phyloP scores from a whole-genome alignment of 2,329 filamentous ascomycete species.

The Fusarium stilboides region DNA sequence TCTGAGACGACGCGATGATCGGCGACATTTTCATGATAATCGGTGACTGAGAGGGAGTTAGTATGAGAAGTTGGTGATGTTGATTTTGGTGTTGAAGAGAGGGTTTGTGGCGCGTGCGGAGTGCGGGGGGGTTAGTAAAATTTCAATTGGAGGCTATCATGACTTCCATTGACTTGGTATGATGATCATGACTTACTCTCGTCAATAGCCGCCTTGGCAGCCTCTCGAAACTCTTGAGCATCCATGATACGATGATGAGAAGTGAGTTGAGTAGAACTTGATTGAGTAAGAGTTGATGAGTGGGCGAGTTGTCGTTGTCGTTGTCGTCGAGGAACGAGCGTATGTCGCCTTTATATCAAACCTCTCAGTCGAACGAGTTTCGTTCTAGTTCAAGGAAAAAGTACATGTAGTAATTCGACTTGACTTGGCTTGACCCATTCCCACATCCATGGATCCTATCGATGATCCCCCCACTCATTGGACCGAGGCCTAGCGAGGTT shows the following conservation, averaged over 20 bases:
- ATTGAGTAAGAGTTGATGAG: neutral
- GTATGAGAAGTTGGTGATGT: neutral
- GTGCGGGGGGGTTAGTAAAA: constrained; percentile 3
- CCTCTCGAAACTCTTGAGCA: constrained; percentile 81
- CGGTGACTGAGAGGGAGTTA: constrained; percentile 71
- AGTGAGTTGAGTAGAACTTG: neutral
- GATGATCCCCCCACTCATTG: no score
- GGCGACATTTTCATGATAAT: constrained; percentile 84
- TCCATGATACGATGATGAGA: constrained; percentile 74
- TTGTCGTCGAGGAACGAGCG: no score
- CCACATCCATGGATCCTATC: no score
- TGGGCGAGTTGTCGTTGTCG: no score
- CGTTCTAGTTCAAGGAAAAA: no score
- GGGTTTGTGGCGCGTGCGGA: constrained; percentile 13
- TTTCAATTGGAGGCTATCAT: constrained; percentile 1
- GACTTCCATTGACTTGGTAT: constrained; percentile 52
- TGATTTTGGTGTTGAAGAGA: neutral
- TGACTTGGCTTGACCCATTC: no score
- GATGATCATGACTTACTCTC: constrained; percentile 74
- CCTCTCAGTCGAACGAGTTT: no score
- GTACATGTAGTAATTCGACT: no score
- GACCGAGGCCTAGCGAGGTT: no score
- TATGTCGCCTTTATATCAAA: no score
- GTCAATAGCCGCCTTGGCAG: constrained; percentile 84
- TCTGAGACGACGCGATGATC: constrained; percentile 80